These are phyloP conservation scores for Hypholoma fasciculare DNA, from an alignment of 768 basidiomycete genomes.

Conservation along the genomic window DNA sequence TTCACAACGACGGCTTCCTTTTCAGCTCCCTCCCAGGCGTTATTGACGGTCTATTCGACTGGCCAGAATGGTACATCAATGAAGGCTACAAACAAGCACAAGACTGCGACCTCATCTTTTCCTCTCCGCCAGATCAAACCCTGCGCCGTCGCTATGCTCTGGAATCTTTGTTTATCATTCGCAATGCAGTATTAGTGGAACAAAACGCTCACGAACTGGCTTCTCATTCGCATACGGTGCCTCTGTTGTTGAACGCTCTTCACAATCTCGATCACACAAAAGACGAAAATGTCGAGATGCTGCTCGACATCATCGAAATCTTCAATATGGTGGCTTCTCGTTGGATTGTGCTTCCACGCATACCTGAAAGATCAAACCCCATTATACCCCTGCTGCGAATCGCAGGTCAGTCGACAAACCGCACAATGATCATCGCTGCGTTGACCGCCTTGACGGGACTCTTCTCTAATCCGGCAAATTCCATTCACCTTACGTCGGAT, in stretches of 20 bases:
- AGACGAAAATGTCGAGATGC: constrained; percentile 73
- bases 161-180: constrained; percentile 81
- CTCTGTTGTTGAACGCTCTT: constrained; percentile 66
- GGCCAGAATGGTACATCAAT: constrained; percentile 81
- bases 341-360: constrained; percentile 34
- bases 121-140: constrained; percentile 47
- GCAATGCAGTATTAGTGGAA: constrained; percentile 79
- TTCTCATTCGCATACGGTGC: constrained; percentile 58
- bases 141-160: constrained; percentile 73
- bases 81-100: constrained; percentile 53
- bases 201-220: constrained; percentile 64
- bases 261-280: constrained; percentile 56
- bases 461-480: constrained; percentile 62
- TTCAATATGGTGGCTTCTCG: constrained; percentile 60
- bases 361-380: constrained; percentile 43
- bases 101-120: constrained; percentile 52
- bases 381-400: constrained; percentile 58
- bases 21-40: constrained; percentile 75
- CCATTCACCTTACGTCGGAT: constrained; percentile 47
- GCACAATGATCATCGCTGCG: constrained; percentile 71
- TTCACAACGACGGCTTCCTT: constrained; percentile 74
- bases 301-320: constrained; percentile 72
- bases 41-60: constrained; percentile 81
- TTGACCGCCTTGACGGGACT: constrained; percentile 61
- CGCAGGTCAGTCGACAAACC: constrained; percentile 60